These are phyloP conservation scores for Suhomyces maxii DNA, from an alignment of 1,139 yeast species.

Conservation along the genomic window DNA sequence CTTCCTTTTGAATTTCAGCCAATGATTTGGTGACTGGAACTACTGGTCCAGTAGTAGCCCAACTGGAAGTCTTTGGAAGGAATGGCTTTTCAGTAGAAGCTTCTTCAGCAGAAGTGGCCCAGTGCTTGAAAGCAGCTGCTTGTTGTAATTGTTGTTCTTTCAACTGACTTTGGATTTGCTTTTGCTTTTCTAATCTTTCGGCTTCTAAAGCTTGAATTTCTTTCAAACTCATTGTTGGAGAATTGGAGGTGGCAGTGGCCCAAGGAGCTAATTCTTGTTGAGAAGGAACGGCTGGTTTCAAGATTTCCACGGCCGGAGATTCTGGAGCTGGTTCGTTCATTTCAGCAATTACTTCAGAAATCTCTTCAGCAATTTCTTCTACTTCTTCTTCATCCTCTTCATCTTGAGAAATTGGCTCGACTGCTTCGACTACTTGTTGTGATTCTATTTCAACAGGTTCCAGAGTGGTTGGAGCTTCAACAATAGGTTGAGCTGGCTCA, in stretches of 20 bases:
- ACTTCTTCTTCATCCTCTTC: not conserved
- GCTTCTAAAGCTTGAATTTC: constrained; percentile 74
- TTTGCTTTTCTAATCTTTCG: constrained; percentile 45
- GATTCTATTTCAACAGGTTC: constrained; percentile 10
- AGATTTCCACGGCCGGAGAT: constrained; percentile 11
- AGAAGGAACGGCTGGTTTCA: constrained; percentile 24
- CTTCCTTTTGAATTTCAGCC: constrained; percentile 49
- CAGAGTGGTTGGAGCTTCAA: not conserved
- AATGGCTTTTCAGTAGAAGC: constrained; percentile 27
- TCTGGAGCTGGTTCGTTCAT: not conserved
- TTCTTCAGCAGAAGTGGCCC: constrained; percentile 21
- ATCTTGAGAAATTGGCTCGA: not conserved
- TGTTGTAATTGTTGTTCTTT: constrained; percentile 27
- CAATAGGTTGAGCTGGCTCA: not conserved
- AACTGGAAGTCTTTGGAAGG: constrained; percentile 52
- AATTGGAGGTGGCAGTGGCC: constrained; percentile 38
- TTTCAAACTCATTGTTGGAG: constrained; percentile 57
- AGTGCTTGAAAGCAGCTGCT: constrained; percentile 21
- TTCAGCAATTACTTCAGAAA: not conserved
- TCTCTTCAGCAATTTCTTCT: constrained; percentile 4
- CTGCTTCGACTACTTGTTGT: constrained; percentile 4
- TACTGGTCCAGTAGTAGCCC: constrained; percentile 46
- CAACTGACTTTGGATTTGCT: constrained; percentile 32
- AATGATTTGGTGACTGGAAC: constrained; percentile 35
- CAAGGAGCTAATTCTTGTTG: constrained; percentile 53